Percentiles rank a stretch among this genome's conserved stretches.
phyloP scores from a whole-genome alignment of 2,329 filamentous ascomycete genomes.

The Hypoxylon sp. region DNA sequence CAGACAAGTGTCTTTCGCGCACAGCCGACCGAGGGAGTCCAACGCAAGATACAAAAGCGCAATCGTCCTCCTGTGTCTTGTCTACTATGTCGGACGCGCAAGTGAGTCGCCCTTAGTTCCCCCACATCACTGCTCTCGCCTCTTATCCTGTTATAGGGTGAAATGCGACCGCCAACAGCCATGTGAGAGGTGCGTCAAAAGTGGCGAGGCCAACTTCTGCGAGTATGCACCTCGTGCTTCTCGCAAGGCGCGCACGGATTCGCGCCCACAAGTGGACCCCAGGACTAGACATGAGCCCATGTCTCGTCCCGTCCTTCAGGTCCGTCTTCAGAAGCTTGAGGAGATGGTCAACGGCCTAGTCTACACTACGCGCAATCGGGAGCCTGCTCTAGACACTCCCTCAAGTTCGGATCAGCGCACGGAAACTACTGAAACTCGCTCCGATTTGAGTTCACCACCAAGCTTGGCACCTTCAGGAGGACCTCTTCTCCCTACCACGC shows the following conservation, averaged over 20 bases:
- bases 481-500: constrained; percentile 40
- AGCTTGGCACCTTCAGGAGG: constrained; percentile 44
- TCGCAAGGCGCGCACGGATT: constrained; percentile 53
- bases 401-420: constrained; percentile 52
- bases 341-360: constrained; percentile 56
- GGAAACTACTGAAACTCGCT: constrained; percentile 50
- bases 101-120: constrained; percentile 49
- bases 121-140: constrained; percentile 14
- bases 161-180: constrained; percentile 60
- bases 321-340: constrained; percentile 57
- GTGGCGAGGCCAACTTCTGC: constrained; percentile 56
- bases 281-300: constrained; percentile 50
- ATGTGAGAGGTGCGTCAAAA: constrained; percentile 59
- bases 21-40: constrained; percentile 54
- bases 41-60: constrained; percentile 58
- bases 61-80: constrained; percentile 57
- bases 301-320: constrained; percentile 54
- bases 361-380: constrained; percentile 41
- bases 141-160: constrained; percentile 46
- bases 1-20: constrained; percentile 58
- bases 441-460: constrained; percentile 52
- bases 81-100: constrained; percentile 55
- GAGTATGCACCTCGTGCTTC: constrained; percentile 56
- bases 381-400: constrained; percentile 48
- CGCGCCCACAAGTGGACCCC: constrained; percentile 50